A percentile compares a stretch with the other conserved stretches of the same genome.
Conservation (phyloP, 1,284 basidiomycete genomes). For the Malassezia dermatis region DNA sequence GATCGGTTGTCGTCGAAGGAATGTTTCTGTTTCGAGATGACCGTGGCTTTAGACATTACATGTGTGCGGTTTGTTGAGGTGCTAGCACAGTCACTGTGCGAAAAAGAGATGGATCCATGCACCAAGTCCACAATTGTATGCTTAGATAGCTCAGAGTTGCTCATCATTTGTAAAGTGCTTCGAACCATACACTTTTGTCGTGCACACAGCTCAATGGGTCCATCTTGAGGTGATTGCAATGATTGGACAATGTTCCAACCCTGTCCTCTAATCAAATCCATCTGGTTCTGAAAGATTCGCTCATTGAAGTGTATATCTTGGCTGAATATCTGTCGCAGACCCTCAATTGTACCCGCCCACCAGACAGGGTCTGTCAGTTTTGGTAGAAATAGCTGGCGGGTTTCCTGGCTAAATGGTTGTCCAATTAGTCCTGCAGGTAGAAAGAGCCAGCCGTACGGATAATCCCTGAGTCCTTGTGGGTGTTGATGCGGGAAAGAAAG, state of each 20-base stretch:
- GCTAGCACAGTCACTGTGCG: background rate
- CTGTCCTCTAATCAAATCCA: conserved; percentile 82
- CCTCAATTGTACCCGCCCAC: conserved; percentile 77
- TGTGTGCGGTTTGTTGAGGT: background rate
- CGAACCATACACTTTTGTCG: conserved; percentile 37
- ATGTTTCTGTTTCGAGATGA: background rate
- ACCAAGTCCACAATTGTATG: conserved; percentile 9
- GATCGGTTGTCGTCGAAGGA: background rate
- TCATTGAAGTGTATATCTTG: conserved; percentile 60
- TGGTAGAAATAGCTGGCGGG: conserved; percentile 69
- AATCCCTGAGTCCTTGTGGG: conserved; percentile 76
- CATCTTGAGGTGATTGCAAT: conserved; percentile 60
- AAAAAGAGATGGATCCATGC: background rate
- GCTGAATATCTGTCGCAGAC: conserved; percentile 65
- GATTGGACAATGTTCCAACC: conserved; percentile 80
- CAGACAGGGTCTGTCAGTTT: conserved; percentile 68
- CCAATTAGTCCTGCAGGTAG: conserved; percentile 70
- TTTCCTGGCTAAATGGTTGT: conserved; percentile 62
- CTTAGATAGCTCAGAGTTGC: background rate
- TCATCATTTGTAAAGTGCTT: conserved; percentile 13
- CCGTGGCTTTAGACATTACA: background rate
- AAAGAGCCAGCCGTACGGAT: conserved; percentile 76
- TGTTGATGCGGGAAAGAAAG: conserved; percentile 65
- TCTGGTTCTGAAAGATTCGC: conserved; percentile 58
- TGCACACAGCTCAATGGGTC: conserved; percentile 44